Conservation (phyloP, 176 grass and related monocot species). For the Zea mays region DNA sequence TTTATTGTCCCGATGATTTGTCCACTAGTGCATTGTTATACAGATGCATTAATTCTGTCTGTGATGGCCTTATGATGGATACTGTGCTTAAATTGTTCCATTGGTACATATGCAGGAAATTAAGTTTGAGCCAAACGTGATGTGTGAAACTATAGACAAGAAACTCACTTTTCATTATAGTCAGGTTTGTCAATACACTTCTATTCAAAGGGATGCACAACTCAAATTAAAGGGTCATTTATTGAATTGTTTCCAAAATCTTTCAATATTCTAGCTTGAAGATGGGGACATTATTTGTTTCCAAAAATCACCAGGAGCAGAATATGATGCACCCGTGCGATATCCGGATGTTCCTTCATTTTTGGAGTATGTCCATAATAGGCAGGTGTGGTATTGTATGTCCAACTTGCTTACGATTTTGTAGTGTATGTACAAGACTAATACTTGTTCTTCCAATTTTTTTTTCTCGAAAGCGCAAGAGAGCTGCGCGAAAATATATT, state of each 20-base stretch:
- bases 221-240: neutral
- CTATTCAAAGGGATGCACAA: conserved; percentile 21
- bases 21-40: neutral
- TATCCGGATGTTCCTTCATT: conserved; percentile 93
- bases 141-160: conserved; percentile 90
- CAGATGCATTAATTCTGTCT: neutral
- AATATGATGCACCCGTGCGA: conserved; percentile 46
- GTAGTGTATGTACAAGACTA: conserved; percentile 17
- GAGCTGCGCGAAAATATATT: too few relatives aligned
- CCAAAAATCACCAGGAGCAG: conserved; percentile 56
- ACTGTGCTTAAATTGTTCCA: conserved; percentile 25
- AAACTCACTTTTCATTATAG: conserved; percentile 72
- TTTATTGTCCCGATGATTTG: neutral
- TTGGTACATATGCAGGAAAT: conserved; percentile 66
- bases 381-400: conserved; percentile 65
- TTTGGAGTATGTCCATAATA: conserved; percentile 97
- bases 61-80: neutral
- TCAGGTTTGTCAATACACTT: conserved; percentile 55
- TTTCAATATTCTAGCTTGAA: conserved; percentile 65
- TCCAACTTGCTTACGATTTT: conserved; percentile 14
- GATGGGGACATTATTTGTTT: conserved; percentile 93
- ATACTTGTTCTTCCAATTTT: neutral
- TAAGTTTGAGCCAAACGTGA: conserved; percentile 91
- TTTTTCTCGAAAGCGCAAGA: too few relatives aligned
- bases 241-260: conserved; percentile 19